Evolutionary conservation across 2,329 filamentous ascomycete species (phyloP), one percentile per base, ranked within the genome.

Genomic region (Pochonia chlamydosporia): DNA sequence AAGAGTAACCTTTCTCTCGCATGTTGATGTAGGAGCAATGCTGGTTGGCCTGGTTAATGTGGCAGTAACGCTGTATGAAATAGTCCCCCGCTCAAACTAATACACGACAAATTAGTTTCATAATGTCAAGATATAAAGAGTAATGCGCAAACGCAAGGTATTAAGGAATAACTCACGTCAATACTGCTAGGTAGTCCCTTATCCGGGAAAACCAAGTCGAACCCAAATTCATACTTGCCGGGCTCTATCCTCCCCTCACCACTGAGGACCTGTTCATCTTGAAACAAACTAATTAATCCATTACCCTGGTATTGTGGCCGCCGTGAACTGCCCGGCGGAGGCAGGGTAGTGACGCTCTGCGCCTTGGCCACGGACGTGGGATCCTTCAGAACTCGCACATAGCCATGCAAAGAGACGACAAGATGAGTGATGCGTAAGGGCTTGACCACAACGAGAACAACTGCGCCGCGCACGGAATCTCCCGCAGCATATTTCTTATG

Each of bases 71-170:
- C 92, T 82, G 68, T 97, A 99, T 18, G 87, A 85, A 58, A 99
- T 89, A 2, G 89, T 91, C 30, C 93, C 93, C 61, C 92, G 84
- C 68, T 97, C 93, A 65, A 99, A 99, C 90, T 97, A 65, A 9
- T 40, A 30, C n/a, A 24, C 8, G 24, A 24, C n/a, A 6, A 6
- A 26, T 48, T 37, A 48, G 46, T 16, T 28, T 7, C n/a, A n/a
- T n/a, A n/a, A n/a, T n/a, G n/a, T n/a, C n/a, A n/a, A n/a, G n/a
- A n/a, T n/a, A n/a, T n/a, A n/a, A n/a, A n/a, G n/a, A n/a, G n/a
- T n/a, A n/a, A n/a, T n/a, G n/a, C n/a, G n/a, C 9, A 24, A 21
- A 3, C n/a, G 14, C 13, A 40, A 18, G 14, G 14, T 26, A 31
- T 24, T 5, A 11, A 23, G 11, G 7, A 14, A 24, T 18, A 41